Conservation (phyloP, 2,329 filamentous ascomycete genomes). For the Venturiaceae sp. region DNA sequence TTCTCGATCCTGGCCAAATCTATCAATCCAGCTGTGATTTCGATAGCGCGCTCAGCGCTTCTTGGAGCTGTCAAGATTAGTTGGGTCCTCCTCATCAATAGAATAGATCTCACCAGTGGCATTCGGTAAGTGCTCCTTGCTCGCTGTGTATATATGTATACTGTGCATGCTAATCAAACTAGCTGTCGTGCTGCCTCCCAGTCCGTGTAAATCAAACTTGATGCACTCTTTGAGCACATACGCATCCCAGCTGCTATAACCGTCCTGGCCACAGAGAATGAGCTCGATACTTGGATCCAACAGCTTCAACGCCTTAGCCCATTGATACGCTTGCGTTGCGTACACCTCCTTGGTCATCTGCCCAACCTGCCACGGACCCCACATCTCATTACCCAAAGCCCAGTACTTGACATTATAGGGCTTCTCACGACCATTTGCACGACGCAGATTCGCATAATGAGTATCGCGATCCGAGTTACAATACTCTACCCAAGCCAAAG, state of each 20-base stretch:
- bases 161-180: slow-evolving; percentile 67
- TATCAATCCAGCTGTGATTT: slow-evolving; percentile 58
- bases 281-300: slow-evolving; percentile 59
- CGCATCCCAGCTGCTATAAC: slow-evolving; percentile 61
- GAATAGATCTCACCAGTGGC: slow-evolving; percentile 18
- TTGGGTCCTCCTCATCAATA: slow-evolving; percentile 22
- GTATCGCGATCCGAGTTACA: slow-evolving; percentile 72
- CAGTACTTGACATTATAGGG: slow-evolving; percentile 52
- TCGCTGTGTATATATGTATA: slow-evolving; percentile 69
- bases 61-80: slow-evolving; percentile 52
- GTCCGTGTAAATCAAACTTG: slow-evolving; percentile 37
- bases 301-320: slow-evolving; percentile 64
- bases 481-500: slow-evolving; percentile 74
- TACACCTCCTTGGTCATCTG: slow-evolving; percentile 63
- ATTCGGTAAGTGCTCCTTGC: slow-evolving; percentile 29
- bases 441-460: slow-evolving; percentile 71
- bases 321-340: slow-evolving; percentile 58
- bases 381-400: slow-evolving; percentile 52
- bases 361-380: slow-evolving; percentile 58
- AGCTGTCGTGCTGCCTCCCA: slow-evolving; percentile 36
- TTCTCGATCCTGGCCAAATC: slow-evolving; percentile 67
- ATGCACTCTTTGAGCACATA: slow-evolving; percentile 63
- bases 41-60: slow-evolving; percentile 63
- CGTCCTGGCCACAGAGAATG: slow-evolving; percentile 67
- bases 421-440: slow-evolving; percentile 63